Conservation (phyloP, 768 basidiomycete species). For the Boletus tylopilopsis region DNA sequence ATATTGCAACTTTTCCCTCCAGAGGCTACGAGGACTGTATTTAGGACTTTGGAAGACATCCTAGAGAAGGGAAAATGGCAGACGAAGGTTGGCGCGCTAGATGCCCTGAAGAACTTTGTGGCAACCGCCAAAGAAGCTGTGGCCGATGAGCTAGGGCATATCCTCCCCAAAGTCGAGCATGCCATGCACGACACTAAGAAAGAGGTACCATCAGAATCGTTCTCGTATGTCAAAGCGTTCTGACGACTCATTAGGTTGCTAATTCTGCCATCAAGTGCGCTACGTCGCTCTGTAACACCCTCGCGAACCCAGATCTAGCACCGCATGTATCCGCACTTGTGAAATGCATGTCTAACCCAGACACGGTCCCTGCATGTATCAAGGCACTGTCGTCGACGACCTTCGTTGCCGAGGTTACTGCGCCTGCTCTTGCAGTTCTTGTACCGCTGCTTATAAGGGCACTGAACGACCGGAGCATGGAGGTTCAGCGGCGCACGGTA, state of each 20-base stretch:
- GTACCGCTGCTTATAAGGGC: slow-evolving; percentile 89
- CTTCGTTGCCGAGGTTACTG: slow-evolving; percentile 95
- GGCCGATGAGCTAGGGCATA: slow-evolving; percentile 75
- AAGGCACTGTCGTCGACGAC: slow-evolving; percentile 93
- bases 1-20: slow-evolving; percentile 83
- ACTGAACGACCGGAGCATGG: slow-evolving; percentile 93
- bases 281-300: slow-evolving; percentile 80
- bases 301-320: slow-evolving; percentile 89
- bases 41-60: slow-evolving; percentile 65
- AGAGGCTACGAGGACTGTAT: slow-evolving; percentile 69
- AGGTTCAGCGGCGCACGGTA: slow-evolving; percentile 90
- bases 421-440: slow-evolving; percentile 94
- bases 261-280: slow-evolving; percentile 86
- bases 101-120: slow-evolving; percentile 76
- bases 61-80: slow-evolving; percentile 90
- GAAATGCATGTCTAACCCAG: slow-evolving; percentile 91
- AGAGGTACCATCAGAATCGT: slow-evolving; percentile 54
- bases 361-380: slow-evolving; percentile 86
- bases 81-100: slow-evolving; percentile 89
- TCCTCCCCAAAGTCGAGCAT: slow-evolving; percentile 81
- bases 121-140: slow-evolving; percentile 67
- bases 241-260: slow-evolving; percentile 58
- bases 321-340: slow-evolving; percentile 88
- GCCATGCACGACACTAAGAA: slow-evolving; percentile 97
- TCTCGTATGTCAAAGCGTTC: background rate